phyloP scores from a whole-genome alignment of 805 yeast genomes.

The Starmerella bacillaris region DNA sequence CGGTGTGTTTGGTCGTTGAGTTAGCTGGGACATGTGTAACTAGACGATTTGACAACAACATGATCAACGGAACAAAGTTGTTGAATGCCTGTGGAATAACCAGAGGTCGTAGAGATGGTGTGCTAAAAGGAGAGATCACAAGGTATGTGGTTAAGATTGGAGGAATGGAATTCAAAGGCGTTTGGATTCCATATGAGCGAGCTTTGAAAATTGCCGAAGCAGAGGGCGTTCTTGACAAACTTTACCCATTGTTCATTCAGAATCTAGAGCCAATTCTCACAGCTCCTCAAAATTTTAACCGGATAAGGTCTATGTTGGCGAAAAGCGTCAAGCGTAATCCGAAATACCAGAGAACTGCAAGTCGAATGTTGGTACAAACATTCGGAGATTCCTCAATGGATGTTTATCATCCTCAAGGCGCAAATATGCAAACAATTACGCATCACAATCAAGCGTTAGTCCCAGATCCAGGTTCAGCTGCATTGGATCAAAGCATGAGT shows the following conservation, averaged over 20 bases:
- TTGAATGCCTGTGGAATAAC: conserved; percentile 15
- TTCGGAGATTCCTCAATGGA: neutral
- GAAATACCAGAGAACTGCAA: conserved; percentile 1
- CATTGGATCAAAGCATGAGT: neutral
- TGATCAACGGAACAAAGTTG: conserved; percentile 19
- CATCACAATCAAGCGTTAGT: neutral
- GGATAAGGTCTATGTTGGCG: conserved; percentile 22
- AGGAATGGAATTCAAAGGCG: conserved; percentile 17
- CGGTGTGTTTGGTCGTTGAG: conserved; percentile 16
- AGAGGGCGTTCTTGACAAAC: conserved; percentile 10
- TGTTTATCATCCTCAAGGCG: neutral
- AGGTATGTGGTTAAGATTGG: conserved; percentile 18
- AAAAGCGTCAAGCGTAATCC: conserved; percentile 20
- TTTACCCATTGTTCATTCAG: conserved; percentile 16
- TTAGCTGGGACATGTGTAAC: conserved; percentile 9
- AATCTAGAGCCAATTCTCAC: conserved; percentile 20
- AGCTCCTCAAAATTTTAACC: conserved; percentile 21
- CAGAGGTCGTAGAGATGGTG: conserved; percentile 18
- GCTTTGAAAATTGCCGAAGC: conserved; percentile 15
- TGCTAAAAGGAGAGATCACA: conserved; percentile 15
- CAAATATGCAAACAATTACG: neutral
- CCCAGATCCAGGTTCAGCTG: neutral
- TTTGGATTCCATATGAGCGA: conserved; percentile 19
- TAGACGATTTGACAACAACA: conserved; percentile 17
- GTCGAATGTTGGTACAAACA: neutral